phyloP scores from a whole-genome alignment of 768 basidiomycete species.

The Scleroderma bovista region DNA sequence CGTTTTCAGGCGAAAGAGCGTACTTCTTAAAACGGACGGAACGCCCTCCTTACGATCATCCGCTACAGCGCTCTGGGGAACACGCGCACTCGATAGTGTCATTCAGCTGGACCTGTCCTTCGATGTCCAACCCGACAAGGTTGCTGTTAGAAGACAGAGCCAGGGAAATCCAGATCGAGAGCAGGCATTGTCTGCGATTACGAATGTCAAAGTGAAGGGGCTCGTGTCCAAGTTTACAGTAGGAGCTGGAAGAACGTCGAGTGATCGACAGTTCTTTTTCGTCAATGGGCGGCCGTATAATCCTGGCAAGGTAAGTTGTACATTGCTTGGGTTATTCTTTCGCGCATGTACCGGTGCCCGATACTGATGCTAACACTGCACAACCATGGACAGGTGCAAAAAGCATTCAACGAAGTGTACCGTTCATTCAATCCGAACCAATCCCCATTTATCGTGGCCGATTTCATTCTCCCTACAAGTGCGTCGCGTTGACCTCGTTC shows the following conservation, averaged over 20 bases:
- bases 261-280: constrained; percentile 89
- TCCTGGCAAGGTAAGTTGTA: constrained; percentile 53
- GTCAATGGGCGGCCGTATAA: constrained; percentile 89
- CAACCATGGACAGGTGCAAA: constrained; percentile 59
- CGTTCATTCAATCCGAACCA: constrained; percentile 74
- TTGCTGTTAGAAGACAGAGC: constrained; percentile 13
- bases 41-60: constrained; percentile 54
- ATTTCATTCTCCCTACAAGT: constrained; percentile 81
- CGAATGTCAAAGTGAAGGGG: constrained; percentile 59
- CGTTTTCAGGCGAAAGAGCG: constrained; percentile 47
- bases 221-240: constrained; percentile 78
- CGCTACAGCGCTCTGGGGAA: constrained; percentile 77
- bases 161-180: constrained; percentile 9
- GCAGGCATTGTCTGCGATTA: constrained; percentile 14
- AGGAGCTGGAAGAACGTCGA: constrained; percentile 68
- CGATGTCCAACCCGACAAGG: constrained; percentile 60
- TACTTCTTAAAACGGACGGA: constrained; percentile 73
- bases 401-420: constrained; percentile 90
- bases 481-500: constrained; percentile 14
- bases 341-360: background rate
- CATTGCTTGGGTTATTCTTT: background rate
- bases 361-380: background rate
- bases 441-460: constrained; percentile 75
- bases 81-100: constrained; percentile 70
- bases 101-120: constrained; percentile 69